Conservation (phyloP, 169 alveolate species). For the Babesia ovata region DNA sequence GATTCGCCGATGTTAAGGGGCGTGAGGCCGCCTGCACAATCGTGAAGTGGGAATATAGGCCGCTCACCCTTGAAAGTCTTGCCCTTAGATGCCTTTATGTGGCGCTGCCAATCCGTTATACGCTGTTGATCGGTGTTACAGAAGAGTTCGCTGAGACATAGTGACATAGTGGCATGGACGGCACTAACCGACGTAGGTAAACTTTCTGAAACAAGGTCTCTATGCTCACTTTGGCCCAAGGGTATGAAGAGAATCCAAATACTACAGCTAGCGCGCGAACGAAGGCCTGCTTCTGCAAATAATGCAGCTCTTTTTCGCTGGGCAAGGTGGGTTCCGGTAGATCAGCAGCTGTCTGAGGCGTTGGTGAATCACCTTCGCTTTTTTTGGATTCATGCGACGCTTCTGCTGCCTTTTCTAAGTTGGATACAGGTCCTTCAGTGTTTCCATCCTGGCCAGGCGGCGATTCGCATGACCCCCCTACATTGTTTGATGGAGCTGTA, state of each 20-base stretch:
- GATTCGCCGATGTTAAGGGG: slow-evolving; percentile 57
- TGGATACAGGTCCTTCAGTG: not conserved
- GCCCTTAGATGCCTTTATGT: slow-evolving; percentile 51
- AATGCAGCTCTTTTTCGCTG: slow-evolving; percentile 48
- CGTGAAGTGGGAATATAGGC: not conserved
- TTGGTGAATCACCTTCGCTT: no score
- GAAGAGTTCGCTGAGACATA: slow-evolving; percentile 33
- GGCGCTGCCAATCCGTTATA: slow-evolving; percentile 56
- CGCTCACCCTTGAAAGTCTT: slow-evolving; percentile 39
- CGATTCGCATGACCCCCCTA: not conserved
- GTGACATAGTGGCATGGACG: not conserved
- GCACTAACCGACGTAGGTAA: slow-evolving; percentile 64
- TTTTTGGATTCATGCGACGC: no score
- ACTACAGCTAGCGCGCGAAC: slow-evolving; percentile 69
- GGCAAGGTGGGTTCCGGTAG: slow-evolving; percentile 26
- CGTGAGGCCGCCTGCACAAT: not conserved
- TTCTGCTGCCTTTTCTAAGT: no score
- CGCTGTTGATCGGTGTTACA: slow-evolving; percentile 54
- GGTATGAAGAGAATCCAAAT: slow-evolving; percentile 57
- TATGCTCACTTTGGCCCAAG: slow-evolving; percentile 74
- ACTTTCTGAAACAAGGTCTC: slow-evolving; percentile 71
- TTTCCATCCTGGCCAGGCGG: not conserved
- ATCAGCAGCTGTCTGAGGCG: not conserved
- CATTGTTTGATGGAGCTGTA: not conserved
- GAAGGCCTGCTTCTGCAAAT: slow-evolving; percentile 66